phyloP scores from a whole-genome alignment of 768 basidiomycete species.

The Xerocomellus intermedius region DNA sequence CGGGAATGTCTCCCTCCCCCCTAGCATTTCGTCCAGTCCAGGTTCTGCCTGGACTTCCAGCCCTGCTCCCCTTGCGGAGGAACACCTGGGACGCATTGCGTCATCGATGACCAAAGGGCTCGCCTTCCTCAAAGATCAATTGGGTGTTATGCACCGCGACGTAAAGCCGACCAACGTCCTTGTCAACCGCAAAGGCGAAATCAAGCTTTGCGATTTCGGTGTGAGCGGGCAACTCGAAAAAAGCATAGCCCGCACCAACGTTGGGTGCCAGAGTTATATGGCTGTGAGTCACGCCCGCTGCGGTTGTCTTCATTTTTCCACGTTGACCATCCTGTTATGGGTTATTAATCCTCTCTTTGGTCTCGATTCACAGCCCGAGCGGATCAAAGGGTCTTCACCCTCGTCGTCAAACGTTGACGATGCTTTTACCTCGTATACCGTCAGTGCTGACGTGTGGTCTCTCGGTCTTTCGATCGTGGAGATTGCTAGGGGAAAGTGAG shows the following conservation, averaged over 20 bases:
- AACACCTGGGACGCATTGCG: slow-evolving; percentile 80
- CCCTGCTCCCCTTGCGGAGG: slow-evolving; percentile 55
- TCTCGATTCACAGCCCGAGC: slow-evolving; percentile 67
- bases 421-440: slow-evolving; percentile 68
- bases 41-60: slow-evolving; percentile 36
- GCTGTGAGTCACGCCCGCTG: slow-evolving; percentile 57
- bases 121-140: slow-evolving; percentile 91
- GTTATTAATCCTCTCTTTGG: neutral
- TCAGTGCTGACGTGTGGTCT: slow-evolving; percentile 97
- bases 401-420: slow-evolving; percentile 32
- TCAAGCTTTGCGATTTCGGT: slow-evolving; percentile 99
- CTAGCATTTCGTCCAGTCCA: slow-evolving; percentile 31
- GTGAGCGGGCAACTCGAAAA: slow-evolving; percentile 97
- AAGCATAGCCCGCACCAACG: slow-evolving; percentile 95
- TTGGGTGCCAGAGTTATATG: slow-evolving; percentile 99
- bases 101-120: slow-evolving; percentile 83
- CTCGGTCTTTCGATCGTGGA: slow-evolving; percentile 93
- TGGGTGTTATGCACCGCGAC: slow-evolving; percentile 84
- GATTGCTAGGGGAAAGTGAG: slow-evolving; percentile 69
- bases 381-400: slow-evolving; percentile 88
- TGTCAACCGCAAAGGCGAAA: slow-evolving; percentile 80
- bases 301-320: neutral
- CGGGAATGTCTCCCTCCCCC: slow-evolving; percentile 34
- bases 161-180: slow-evolving; percentile 96
- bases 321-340: slow-evolving; percentile 4